Evolutionary conservation across 139 green algal species (phyloP).

Genomic region (Closterium sp.): DNA sequence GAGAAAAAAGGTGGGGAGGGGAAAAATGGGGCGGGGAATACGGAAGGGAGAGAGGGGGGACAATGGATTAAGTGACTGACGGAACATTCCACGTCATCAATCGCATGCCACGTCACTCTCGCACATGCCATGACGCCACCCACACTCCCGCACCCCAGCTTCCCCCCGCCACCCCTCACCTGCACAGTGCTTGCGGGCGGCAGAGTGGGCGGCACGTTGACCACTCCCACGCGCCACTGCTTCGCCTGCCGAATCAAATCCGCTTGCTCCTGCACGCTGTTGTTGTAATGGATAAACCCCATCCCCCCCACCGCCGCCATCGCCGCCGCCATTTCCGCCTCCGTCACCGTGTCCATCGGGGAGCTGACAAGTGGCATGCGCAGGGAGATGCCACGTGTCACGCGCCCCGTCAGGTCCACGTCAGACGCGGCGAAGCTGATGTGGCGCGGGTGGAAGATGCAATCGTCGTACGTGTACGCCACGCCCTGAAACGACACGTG

Average conservation of each 20-base stretch:
- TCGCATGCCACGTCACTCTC: background rate
- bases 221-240: background rate
- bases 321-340: slow-evolving; percentile 89
- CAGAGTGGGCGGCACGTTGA: background rate
- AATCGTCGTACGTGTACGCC: slow-evolving; percentile 98
- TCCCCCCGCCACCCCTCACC: background rate
- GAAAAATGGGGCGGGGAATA: too few species aligned
- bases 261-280: slow-evolving; percentile 86
- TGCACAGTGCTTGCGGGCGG: background rate
- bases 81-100: background rate
- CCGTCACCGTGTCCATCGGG: slow-evolving; percentile 99
- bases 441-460: slow-evolving; percentile 96
- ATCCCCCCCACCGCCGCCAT: slow-evolving; percentile 94
- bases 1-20: background rate
- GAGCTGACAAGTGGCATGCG: slow-evolving; percentile 79
- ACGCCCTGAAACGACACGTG: slow-evolving; percentile 54
- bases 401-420: slow-evolving; percentile 78
- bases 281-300: slow-evolving; percentile 99
- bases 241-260: background rate
- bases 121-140: background rate
- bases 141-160: background rate
- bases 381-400: slow-evolving; percentile 85
- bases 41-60: background rate
- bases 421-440: slow-evolving; percentile 94
- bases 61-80: background rate